phyloP scores from a whole-genome alignment of 176 grass and related monocot genomes.

The Tuctoria greenei region DNA sequence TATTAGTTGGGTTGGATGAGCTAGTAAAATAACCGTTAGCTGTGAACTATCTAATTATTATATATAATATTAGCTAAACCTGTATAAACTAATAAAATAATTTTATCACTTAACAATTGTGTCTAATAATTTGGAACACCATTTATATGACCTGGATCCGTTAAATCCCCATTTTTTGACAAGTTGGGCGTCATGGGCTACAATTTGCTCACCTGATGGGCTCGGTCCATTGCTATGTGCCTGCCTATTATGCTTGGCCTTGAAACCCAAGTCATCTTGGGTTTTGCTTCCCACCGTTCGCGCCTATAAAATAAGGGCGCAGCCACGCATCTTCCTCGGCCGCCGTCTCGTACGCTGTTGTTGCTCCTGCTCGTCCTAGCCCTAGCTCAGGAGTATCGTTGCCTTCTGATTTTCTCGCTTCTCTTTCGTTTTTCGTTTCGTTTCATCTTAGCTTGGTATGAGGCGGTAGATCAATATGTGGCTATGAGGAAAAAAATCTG shows the following conservation, averaged over 20 bases:
- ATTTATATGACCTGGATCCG: too few relatives aligned
- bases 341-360: neutral
- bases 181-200: too few relatives aligned
- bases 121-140: too few relatives aligned
- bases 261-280: conserved; percentile 17
- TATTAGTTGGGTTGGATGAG: too few relatives aligned
- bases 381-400: neutral
- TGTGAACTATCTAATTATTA: too few relatives aligned
- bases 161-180: too few relatives aligned
- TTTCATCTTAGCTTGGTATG: neutral
- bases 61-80: too few relatives aligned
- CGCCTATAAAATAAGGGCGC: neutral
- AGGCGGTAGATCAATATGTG: neutral
- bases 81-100: too few relatives aligned
- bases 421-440: neutral
- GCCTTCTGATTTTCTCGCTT: neutral
- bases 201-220: too few relatives aligned
- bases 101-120: too few relatives aligned
- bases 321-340: neutral
- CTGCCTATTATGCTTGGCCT: neutral
- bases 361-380: neutral
- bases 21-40: too few relatives aligned
- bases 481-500: conserved; percentile 62
- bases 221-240: too few relatives aligned
- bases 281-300: conserved; percentile 19